Conservation (phyloP, 176 grass and related monocot species). For the Oryza australiensis region DNA sequence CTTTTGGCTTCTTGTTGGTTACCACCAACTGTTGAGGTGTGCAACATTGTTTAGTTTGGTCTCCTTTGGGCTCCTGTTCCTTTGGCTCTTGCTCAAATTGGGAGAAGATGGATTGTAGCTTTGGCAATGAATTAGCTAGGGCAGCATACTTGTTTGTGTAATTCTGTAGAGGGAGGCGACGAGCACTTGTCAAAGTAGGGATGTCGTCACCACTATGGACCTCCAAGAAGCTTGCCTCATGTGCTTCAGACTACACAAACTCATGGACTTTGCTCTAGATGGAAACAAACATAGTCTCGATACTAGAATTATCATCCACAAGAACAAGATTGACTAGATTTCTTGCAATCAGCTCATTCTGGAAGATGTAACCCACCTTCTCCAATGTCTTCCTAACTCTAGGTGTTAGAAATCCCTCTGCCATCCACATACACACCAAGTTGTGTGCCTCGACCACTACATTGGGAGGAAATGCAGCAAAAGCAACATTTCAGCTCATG, state of each 20-base stretch:
- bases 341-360: constrained; percentile 40
- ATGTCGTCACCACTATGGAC: constrained; percentile 13
- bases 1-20: neutral
- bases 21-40: neutral
- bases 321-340: constrained; percentile 9
- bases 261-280: constrained; percentile 43
- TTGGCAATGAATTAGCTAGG: constrained; percentile 7
- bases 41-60: neutral
- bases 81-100: constrained; percentile 17
- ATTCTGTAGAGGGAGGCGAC: constrained; percentile 43
- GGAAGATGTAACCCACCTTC: constrained; percentile 28
- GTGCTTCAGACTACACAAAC: constrained; percentile 39
- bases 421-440: constrained; percentile 41
- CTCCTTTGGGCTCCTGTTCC: neutral
- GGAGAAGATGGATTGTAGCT: constrained; percentile 46
- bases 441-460: neutral
- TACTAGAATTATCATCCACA: constrained; percentile 1
- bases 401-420: constrained; percentile 45
- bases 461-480: constrained; percentile 39
- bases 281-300: neutral
- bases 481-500: constrained; percentile 44
- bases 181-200: constrained; percentile 27
- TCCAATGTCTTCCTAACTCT: constrained; percentile 31
- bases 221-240: constrained; percentile 42
- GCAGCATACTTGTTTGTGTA: constrained; percentile 39